These are phyloP conservation scores for Cercis canadensis DNA, from an alignment of 306 rosid genomes.

Conservation along the genomic window DNA sequence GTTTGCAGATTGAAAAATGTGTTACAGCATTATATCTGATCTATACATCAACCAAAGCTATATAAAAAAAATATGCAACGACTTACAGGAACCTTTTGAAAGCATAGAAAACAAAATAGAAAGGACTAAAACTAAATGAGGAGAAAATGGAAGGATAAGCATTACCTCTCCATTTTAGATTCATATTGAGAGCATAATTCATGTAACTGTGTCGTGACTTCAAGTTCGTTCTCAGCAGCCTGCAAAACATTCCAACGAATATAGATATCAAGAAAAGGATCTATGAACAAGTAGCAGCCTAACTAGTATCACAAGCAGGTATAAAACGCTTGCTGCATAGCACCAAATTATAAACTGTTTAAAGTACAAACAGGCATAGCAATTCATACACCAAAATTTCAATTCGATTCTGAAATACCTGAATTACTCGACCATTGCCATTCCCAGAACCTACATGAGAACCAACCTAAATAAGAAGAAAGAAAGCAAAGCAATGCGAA, in stretches of 20 bases:
- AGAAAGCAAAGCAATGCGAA: neutral
- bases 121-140: conserved; percentile 11
- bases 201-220: conserved; percentile 59
- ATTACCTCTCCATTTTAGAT: conserved; percentile 78
- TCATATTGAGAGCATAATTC: conserved; percentile 81
- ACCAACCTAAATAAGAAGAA: conserved; percentile 22
- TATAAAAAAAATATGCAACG: neutral
- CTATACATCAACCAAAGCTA: conserved; percentile 9
- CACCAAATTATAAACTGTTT: neutral
- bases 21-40: neutral
- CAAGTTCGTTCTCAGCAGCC: conserved; percentile 71
- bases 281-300: conserved; percentile 6
- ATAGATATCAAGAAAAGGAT: neutral
- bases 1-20: too few species aligned
- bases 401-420: conserved; percentile 58
- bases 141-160: conserved; percentile 15
- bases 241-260: conserved; percentile 11
- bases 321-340: neutral
- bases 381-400: conserved; percentile 25
- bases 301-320: conserved; percentile 11
- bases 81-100: too few species aligned
- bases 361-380: neutral
- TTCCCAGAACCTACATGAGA: conserved; percentile 64
- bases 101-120: too few species aligned
- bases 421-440: conserved; percentile 46